Percentiles rank a stretch among this genome's conserved stretches.
phyloP scores from a whole-genome alignment of 257 asterid genomes.

The Nicotiana obtusifolia region DNA sequence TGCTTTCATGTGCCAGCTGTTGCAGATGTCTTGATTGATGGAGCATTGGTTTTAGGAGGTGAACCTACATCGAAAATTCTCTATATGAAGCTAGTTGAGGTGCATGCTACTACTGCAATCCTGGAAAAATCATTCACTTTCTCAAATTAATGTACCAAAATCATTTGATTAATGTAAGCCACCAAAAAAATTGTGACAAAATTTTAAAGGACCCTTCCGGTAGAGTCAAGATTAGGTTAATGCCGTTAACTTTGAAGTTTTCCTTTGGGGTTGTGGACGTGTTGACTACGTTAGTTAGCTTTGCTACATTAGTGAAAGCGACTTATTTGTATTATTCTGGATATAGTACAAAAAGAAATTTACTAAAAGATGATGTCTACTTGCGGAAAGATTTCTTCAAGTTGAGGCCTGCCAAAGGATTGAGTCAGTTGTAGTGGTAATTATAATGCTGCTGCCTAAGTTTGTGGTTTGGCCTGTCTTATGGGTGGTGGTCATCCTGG shows the following conservation, averaged over 20 bases:
- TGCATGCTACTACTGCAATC: constrained; percentile 23
- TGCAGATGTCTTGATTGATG: constrained; percentile 93
- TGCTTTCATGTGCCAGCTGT: constrained; percentile 62
- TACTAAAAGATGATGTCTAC: neutral
- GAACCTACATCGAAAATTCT: constrained; percentile 80
- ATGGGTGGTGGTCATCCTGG: neutral
- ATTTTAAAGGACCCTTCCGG: neutral
- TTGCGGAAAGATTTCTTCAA: neutral
- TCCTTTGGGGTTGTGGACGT: neutral
- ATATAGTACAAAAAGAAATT: neutral
- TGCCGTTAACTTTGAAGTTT: neutral
- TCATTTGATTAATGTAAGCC: neutral
- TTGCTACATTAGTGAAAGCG: neutral
- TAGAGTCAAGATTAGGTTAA: neutral
- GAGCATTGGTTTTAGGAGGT: constrained; percentile 92
- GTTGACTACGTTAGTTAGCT: neutral
- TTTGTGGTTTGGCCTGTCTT: neutral
- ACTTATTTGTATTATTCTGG: neutral
- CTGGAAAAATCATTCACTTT: constrained; percentile 11
- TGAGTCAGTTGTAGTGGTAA: neutral
- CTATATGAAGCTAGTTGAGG: constrained; percentile 89
- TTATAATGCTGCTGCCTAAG: neutral
- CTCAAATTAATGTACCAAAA: neutral
- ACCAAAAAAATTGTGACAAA: neutral
- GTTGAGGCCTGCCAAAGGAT: neutral